These are phyloP conservation scores for Lentinula boryana DNA, from an alignment of 768 basidiomycete species.

Conservation along the genomic window DNA sequence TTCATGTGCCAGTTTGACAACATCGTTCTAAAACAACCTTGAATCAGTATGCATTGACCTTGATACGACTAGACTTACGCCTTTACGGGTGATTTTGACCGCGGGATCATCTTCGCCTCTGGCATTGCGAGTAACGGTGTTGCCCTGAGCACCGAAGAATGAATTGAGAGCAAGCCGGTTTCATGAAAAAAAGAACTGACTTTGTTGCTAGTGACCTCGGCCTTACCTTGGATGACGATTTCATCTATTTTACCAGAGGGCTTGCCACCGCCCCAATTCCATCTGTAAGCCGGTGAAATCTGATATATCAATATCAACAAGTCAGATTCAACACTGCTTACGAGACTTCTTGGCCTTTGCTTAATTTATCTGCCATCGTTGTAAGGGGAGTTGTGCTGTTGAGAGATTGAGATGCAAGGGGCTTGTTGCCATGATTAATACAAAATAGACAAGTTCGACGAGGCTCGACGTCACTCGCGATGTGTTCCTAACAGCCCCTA, in stretches of 20 bases:
- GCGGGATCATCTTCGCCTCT: background rate
- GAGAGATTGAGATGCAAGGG: too few species aligned
- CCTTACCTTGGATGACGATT: background rate
- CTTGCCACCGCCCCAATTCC: background rate
- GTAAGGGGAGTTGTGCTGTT: too few species aligned
- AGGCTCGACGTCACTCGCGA: background rate
- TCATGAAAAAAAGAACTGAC: background rate
- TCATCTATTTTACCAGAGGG: background rate
- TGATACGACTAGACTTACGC: background rate
- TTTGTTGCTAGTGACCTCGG: background rate
- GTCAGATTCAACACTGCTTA: background rate
- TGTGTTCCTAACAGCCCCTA: too few species aligned
- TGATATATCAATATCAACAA: too few species aligned
- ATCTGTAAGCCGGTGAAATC: background rate
- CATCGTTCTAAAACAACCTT: background rate
- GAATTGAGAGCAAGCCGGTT: background rate
- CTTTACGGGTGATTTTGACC: background rate
- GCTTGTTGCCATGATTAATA: too few species aligned
- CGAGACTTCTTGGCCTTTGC: conserved; percentile 1
- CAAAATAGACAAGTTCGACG: background rate
- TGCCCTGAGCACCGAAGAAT: background rate
- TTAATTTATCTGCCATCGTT: background rate
- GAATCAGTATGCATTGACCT: background rate
- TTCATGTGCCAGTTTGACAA: background rate
- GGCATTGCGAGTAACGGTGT: background rate